Evolutionary conservation across 805 yeast genomes (phyloP), one percentile per base, ranked within the genome.

Genomic region (Brettanomyces nanus): DNA sequence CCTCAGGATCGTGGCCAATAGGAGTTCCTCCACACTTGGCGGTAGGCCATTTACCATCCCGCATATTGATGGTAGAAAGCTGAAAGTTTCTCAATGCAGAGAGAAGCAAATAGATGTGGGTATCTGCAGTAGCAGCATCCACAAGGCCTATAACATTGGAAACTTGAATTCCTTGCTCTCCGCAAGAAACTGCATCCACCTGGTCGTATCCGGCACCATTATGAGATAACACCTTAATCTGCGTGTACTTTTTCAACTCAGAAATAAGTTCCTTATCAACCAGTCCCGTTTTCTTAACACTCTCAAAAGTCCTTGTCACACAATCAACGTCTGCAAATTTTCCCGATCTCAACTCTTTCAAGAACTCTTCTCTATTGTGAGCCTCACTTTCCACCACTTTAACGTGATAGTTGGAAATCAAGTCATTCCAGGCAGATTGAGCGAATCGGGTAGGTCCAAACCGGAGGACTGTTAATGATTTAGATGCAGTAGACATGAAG

Each of bases 1-100:
- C 85, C 44, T 68, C 76, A 19, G 92, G 89, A 49, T 80, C 89
- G 51, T 71, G 71, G 6, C 94, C 95, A 31, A 75, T 58, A 5
- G 77, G 70, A 0, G 78, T 70, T 3, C 80, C 82, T 4, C 65
- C 75, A 42, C 62, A 54, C 40, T 65, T 63, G 14, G 38, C 31
- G 4, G 54, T 44, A 17, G 72, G 70, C 90, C 94, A 85, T 39
- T 75, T 65, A 20, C 87, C 89, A 25, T 61, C 58, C 29, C 69
- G 49, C 47, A 83, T 54, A 35, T 64, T 62, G 33, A 68, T 60
- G 46, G 74, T 74, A 18, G 86, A 84, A 37, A 57, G 49, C 47
- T 75, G 80, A 60, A 74, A 85, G 51, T 74, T 73, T 42, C 82
- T 65, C 47, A 74, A 47, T 2, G 77, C 67, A 2, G 73, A 68